These are phyloP conservation scores for Combretum micranthum DNA, from an alignment of 345 rosid genomes.

Conservation along the genomic window DNA sequence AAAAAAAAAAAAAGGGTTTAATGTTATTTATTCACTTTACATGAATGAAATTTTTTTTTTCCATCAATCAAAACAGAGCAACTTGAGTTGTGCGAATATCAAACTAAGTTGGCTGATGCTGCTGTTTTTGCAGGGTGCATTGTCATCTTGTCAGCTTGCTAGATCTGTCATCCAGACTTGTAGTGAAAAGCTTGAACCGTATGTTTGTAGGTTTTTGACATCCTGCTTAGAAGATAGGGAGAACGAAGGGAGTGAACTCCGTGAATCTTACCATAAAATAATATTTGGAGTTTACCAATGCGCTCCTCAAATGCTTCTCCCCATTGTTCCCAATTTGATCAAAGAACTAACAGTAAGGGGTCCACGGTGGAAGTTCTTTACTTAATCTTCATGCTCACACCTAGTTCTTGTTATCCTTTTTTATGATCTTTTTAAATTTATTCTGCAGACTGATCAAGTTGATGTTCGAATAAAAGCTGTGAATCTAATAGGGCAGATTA, in stretches of 20 bases:
- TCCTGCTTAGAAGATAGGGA: constrained; percentile 74
- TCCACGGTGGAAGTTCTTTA: not conserved
- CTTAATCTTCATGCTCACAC: constrained; percentile 6
- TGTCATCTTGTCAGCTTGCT: constrained; percentile 66
- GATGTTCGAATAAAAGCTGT: constrained; percentile 86
- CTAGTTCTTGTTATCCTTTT: not conserved
- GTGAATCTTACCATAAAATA: constrained; percentile 77
- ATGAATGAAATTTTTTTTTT: no score
- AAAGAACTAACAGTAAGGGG: constrained; percentile 67
- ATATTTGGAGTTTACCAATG: constrained; percentile 53
- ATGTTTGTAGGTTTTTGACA: constrained; percentile 58
- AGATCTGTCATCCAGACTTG: constrained; percentile 67
- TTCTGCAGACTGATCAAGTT: constrained; percentile 75
- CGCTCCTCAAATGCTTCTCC: constrained; percentile 72
- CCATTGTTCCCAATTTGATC: constrained; percentile 64
- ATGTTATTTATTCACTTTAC: no score
- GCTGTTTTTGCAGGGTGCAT: constrained; percentile 32
- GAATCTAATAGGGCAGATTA: constrained; percentile 63
- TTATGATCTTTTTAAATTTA: not conserved
- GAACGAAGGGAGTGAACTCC: constrained; percentile 51
- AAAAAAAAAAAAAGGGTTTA: no score
- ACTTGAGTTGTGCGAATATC: no score
- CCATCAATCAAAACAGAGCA: no score
- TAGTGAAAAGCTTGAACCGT: constrained; percentile 60
- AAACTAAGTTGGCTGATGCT: no score